A percentile compares a stretch with the other conserved stretches of the same genome.
Conservation (phyloP, 2,329 filamentous ascomycete species). For the Colletotrichum eremochloae region DNA sequence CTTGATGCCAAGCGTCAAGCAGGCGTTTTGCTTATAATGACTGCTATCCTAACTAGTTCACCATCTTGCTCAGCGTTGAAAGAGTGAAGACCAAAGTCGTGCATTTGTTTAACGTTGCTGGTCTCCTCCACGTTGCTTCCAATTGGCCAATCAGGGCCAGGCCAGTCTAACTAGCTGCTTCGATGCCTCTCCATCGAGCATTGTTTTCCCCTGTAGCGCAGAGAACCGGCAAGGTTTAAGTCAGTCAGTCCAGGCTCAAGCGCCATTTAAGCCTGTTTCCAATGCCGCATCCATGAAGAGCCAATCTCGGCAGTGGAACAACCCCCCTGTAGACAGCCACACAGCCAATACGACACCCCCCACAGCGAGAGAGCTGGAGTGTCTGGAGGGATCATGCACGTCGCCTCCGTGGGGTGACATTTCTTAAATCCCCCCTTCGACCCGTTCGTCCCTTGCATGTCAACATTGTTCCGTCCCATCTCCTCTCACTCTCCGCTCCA, state of each 20-base stretch:
- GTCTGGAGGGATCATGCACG: conserved; percentile 36
- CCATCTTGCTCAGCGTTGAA: background rate
- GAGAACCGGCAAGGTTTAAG: conserved; percentile 21
- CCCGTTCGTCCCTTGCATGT: conserved; percentile 20
- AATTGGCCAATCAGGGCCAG: conserved; percentile 33
- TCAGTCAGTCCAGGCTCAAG: conserved; percentile 15
- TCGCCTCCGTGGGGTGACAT: conserved; percentile 24
- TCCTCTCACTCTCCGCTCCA: background rate
- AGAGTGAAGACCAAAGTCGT: background rate
- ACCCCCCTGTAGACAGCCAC: conserved; percentile 17
- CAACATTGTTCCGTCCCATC: conserved; percentile 21
- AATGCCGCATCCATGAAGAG: conserved; percentile 19
- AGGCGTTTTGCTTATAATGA: background rate
- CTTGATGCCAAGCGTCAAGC: background rate
- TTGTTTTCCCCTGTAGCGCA: conserved; percentile 20
- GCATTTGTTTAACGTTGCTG: background rate
- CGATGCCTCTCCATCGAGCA: conserved; percentile 19
- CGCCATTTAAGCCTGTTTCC: conserved; percentile 38
- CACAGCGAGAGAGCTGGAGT: background rate
- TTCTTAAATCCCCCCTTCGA: conserved; percentile 23
- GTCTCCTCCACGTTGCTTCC: background rate
- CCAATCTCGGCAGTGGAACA: conserved; percentile 38
- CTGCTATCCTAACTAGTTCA: too few species aligned
- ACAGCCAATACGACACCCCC: conserved; percentile 6
- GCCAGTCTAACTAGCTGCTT: background rate